These are phyloP conservation scores for Beta lomatogona DNA, from an alignment of 179 eudicot species.

Conservation along the genomic window DNA sequence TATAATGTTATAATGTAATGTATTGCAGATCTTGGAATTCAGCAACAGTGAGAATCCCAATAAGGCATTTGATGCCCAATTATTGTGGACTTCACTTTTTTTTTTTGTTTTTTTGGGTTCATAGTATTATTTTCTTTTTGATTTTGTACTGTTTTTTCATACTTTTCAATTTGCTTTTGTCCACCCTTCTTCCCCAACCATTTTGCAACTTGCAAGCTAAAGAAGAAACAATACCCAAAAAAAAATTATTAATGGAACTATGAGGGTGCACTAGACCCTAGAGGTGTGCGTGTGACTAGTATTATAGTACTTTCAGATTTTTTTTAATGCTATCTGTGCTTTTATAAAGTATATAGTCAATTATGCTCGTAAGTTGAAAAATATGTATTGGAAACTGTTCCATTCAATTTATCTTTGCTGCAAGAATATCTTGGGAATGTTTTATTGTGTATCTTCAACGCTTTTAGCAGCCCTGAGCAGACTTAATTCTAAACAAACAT, in stretches of 20 bases:
- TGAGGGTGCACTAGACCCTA: neutral
- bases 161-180: neutral
- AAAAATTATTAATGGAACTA: neutral
- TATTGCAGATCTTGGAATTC: conserved; percentile 51
- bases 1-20: no score
- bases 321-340: no score
- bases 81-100: conserved; percentile 40
- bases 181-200: conserved; percentile 11
- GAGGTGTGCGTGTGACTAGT: neutral
- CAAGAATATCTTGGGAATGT: no score
- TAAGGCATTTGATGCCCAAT: conserved; percentile 68
- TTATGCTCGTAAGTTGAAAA: no score
- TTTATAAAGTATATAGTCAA: no score
- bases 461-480: no score
- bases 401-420: no score
- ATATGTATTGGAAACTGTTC: no score
- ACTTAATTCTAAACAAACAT: no score
- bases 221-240: conserved; percentile 2
- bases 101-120: neutral
- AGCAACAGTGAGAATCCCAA: conserved; percentile 58
- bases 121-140: neutral
- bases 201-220: conserved; percentile 20
- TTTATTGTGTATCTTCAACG: no score
- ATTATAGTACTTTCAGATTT: neutral
- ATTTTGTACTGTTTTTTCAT: neutral